phyloP scores from a whole-genome alignment of 2,329 filamentous ascomycete genomes.

The Drechmeria coniospora region DNA sequence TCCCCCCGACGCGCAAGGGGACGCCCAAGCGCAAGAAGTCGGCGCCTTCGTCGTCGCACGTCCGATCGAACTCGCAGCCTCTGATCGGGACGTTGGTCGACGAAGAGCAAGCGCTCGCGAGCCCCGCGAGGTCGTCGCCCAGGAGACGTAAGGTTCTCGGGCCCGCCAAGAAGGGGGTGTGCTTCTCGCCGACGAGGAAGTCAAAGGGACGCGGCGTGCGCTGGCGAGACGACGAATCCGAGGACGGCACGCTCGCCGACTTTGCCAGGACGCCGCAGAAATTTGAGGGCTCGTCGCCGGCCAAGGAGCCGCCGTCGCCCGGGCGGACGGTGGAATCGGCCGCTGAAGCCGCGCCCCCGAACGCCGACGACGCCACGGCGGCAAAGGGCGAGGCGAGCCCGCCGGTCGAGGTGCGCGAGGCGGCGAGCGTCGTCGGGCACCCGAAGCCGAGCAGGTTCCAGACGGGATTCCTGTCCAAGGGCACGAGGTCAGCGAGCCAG shows the following conservation, averaged over 20 bases:
- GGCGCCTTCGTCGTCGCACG: slow-evolving; percentile 17
- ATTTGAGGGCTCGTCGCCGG: slow-evolving; percentile 22
- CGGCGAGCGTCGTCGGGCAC: slow-evolving; percentile 12
- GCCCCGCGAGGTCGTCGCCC: slow-evolving; percentile 63
- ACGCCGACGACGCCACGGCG: slow-evolving; percentile 5
- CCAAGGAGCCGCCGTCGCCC: slow-evolving; percentile 12
- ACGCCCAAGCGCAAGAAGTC: slow-evolving; percentile 63
- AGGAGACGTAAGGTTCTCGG: slow-evolving; percentile 55
- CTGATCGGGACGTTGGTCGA: slow-evolving; percentile 20
- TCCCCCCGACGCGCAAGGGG: slow-evolving; percentile 54
- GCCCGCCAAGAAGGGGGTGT: slow-evolving; percentile 50
- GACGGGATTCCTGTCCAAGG: slow-evolving; percentile 64
- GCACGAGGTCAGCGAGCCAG: slow-evolving; percentile 22
- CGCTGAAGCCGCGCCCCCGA: not conserved
- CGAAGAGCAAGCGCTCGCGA: slow-evolving; percentile 15
- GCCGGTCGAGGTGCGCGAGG: slow-evolving; percentile 39
- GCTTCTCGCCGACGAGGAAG: slow-evolving; percentile 70
- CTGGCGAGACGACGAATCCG: slow-evolving; percentile 80
- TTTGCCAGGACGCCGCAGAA: slow-evolving; percentile 83
- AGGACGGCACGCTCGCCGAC: slow-evolving; percentile 73
- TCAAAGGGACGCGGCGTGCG: slow-evolving; percentile 65
- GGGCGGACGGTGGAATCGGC: not conserved
- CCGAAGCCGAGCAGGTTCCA: slow-evolving; percentile 69
- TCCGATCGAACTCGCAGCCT: slow-evolving; percentile 30
- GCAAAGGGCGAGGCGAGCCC: slow-evolving; percentile 36